Evolutionary conservation across 2,329 filamentous ascomycete species (phyloP), one percentile per base, ranked within the genome.

Genomic region (Acrodontium crateriforme): DNA sequence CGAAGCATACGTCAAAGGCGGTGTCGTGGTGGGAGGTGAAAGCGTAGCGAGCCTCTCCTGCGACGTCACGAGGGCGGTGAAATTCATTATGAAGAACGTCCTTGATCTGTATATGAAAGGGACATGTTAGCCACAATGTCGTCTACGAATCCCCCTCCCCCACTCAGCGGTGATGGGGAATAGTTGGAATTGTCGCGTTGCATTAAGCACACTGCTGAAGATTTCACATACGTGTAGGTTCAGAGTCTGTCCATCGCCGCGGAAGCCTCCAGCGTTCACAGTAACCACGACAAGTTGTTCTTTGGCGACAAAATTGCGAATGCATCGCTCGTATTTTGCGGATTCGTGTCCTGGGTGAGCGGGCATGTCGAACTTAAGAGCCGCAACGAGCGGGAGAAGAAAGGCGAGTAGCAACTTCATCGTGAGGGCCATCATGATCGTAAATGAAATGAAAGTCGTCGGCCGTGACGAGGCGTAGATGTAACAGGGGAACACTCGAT

Each of bases 51-150:
- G 81, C 79, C 63, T 94, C 85, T 56, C 89, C 89, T 10, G 75
- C 79, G 35, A 95, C 74, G 50, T 98, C 85, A 60, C 79, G 87
- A 29, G 89, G 83, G 36, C 74, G 73, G 52, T 81, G 84, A 59
- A 95, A 94, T 58, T 95, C 84, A 61, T 98, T 98, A 52, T 85
- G 87, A 45, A 93, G 73, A 10, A 84, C 77, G 60, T 98, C 89
- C 57, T 78, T 79, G 59, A 98, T 93, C 87, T 95, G 53, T 25
- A 34, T 11, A 13, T 16, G n/a, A n/a, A n/a, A n/a, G n/a, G n/a
- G n/a, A n/a, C n/a, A n/a, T n/a, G n/a, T n/a, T n/a, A n/a, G n/a
- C n/a, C n/a, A n/a, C n/a, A n/a, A n/a, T n/a, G n/a, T n/a, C n/a
- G n/a, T n/a, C n/a, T n/a, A n/a, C n/a, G n/a, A n/a, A n/a, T n/a